phyloP scores from a whole-genome alignment of 75 land plant species.

The Pinus albicaulis region DNA sequence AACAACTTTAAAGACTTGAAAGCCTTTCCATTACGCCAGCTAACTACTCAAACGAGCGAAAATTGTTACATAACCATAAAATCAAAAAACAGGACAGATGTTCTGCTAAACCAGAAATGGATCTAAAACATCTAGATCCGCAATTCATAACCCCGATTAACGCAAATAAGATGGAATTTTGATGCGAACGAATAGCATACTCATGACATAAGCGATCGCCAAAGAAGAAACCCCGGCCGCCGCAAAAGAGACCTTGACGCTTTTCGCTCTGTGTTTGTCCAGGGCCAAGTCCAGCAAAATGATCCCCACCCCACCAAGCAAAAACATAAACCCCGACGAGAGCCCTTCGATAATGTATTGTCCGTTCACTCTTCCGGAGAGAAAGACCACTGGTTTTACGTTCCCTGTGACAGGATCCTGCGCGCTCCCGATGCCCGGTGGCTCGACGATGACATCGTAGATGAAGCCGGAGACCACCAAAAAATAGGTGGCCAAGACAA shows the following conservation, averaged over 20 bases:
- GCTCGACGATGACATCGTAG: constrained; percentile 97
- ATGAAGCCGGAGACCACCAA: constrained; percentile 88
- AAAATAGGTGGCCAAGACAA: constrained; percentile 79
- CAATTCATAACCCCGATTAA: not conserved
- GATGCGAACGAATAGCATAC: constrained; percentile 91
- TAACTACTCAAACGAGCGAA: too few relatives aligned
- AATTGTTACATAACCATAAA: too few relatives aligned
- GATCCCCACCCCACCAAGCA: constrained; percentile 87
- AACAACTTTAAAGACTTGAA: too few relatives aligned
- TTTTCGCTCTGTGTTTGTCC: constrained; percentile 55
- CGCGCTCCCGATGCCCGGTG: constrained; percentile 93
- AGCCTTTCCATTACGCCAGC: too few relatives aligned
- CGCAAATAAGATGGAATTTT: constrained; percentile 86
- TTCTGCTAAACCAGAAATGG: too few relatives aligned
- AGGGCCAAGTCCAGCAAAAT: constrained; percentile 78
- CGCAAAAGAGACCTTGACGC: constrained; percentile 61
- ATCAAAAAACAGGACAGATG: too few relatives aligned
- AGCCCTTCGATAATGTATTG: constrained; percentile 97
- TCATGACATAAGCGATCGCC: constrained; percentile 71
- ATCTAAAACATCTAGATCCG: too few relatives aligned
- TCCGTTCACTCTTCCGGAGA: constrained; percentile 88
- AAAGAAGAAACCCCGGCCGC: constrained; percentile 55
- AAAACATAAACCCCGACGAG: constrained; percentile 93
- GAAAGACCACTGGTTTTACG: constrained; percentile 88
- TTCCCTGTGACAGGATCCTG: constrained; percentile 84